Conservation (phyloP, 805 yeast species). For the Kazachstania martiniae region DNA sequence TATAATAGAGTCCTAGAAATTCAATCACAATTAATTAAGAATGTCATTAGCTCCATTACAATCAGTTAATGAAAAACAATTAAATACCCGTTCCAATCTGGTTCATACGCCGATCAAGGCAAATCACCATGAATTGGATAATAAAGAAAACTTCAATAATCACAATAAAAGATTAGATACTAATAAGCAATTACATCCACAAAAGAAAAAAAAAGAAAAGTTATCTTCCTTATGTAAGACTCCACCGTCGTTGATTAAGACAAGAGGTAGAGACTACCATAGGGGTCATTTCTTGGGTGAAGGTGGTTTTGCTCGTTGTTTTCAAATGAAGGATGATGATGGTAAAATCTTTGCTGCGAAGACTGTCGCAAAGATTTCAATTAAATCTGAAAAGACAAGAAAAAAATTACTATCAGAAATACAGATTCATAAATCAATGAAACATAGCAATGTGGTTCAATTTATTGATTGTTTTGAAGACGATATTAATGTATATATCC, state of each 20-base stretch:
- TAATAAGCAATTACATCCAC: constrained; percentile 12
- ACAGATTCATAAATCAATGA: constrained; percentile 84
- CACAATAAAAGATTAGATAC: constrained; percentile 10
- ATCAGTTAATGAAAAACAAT: constrained; percentile 26
- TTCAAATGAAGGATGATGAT: constrained; percentile 84
- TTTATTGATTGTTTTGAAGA: constrained; percentile 97
- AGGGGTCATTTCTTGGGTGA: constrained; percentile 90
- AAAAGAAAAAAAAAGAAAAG: constrained; percentile 76
- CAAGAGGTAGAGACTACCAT: constrained; percentile 82
- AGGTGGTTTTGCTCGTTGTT: constrained; percentile 98
- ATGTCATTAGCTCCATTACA: constrained; percentile 29
- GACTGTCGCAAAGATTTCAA: constrained; percentile 93
- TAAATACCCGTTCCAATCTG: constrained; percentile 23
- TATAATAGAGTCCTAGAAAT: no score
- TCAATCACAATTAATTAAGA: no score
- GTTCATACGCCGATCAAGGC: constrained; percentile 24
- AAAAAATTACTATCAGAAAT: constrained; percentile 79
- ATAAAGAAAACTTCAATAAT: constrained; percentile 7
- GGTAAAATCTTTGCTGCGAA: constrained; percentile 92
- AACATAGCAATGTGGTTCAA: constrained; percentile 82
- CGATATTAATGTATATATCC: constrained; percentile 83
- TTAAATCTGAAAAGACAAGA: constrained; percentile 82
- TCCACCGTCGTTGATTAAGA: constrained; percentile 88
- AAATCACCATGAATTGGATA: background rate
- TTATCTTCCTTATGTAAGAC: constrained; percentile 87